Percentiles rank a stretch among this genome's conserved stretches.
phyloP scores from a whole-genome alignment of 805 yeast genomes.

The Starmerella roubikii region DNA sequence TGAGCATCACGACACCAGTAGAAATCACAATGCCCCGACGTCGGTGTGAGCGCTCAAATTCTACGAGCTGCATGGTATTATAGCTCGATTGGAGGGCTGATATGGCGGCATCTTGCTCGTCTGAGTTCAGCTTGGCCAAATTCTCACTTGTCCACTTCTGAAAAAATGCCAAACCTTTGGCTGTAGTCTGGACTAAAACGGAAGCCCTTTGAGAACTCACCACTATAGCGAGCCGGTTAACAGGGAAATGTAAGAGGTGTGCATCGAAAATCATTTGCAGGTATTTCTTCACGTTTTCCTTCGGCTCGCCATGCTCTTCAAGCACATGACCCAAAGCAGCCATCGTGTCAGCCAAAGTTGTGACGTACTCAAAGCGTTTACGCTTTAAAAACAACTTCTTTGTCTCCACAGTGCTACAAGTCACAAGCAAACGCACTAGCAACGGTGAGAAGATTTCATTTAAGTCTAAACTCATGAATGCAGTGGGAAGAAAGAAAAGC shows the following conservation, averaged over 20 bases:
- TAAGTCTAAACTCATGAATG: no score
- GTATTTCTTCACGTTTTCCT: background rate
- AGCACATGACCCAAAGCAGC: no score
- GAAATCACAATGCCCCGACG: slow-evolving; percentile 49
- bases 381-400: no score
- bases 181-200: slow-evolving; percentile 61
- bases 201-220: background rate
- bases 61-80: slow-evolving; percentile 59
- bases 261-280: slow-evolving; percentile 3
- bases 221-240: slow-evolving; percentile 1
- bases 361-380: no score
- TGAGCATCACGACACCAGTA: slow-evolving; percentile 43
- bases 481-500: no score
- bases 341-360: no score
- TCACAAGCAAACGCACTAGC: no score
- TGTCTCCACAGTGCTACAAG: no score
- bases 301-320: no score
- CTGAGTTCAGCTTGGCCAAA: slow-evolving; percentile 14
- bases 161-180: slow-evolving; percentile 71
- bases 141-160: slow-evolving; percentile 44
- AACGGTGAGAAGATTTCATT: no score
- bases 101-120: slow-evolving; percentile 25
- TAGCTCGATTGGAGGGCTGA: slow-evolving; percentile 39
- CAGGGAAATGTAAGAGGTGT: slow-evolving; percentile 9
- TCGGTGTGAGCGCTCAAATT: slow-evolving; percentile 47